Percentiles rank a stretch among this genome's conserved stretches.
Evolutionary conservation across 1,284 basidiomycete genomes (phyloP).

Genomic region (Rhodotorula sp.): DNA sequence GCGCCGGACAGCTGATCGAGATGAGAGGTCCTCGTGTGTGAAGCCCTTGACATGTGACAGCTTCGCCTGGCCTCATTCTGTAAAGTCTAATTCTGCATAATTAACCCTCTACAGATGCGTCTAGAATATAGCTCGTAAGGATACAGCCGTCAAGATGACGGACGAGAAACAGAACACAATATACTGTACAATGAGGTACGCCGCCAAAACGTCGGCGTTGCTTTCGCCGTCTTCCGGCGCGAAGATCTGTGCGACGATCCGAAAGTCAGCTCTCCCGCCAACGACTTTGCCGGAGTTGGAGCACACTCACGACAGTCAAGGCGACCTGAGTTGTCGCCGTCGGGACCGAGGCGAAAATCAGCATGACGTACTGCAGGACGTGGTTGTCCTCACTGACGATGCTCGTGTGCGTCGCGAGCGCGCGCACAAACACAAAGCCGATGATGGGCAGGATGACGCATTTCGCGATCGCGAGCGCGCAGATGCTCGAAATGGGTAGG

Average conservation of each 20-base stretch:
- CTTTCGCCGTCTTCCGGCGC: slow-evolving; percentile 12
- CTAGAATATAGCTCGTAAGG: slow-evolving; percentile 30
- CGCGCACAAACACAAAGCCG: slow-evolving; percentile 64
- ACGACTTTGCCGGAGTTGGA: not conserved
- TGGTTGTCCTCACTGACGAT: slow-evolving; percentile 61
- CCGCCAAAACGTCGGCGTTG: slow-evolving; percentile 6
- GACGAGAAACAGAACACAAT: slow-evolving; percentile 29
- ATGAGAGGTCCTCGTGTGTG: too few species aligned
- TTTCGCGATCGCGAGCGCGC: slow-evolving; percentile 61
- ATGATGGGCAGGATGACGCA: slow-evolving; percentile 68
- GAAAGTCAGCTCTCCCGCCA: not conserved
- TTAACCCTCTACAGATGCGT: not conserved
- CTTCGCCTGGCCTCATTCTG: too few species aligned
- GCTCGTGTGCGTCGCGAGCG: slow-evolving; percentile 52
- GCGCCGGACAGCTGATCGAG: too few species aligned
- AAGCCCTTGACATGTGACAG: not conserved
- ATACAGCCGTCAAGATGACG: slow-evolving; percentile 37
- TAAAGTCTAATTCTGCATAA: too few species aligned
- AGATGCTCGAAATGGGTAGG: slow-evolving; percentile 67
- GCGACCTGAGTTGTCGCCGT: slow-evolving; percentile 28
- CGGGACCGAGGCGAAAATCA: slow-evolving; percentile 30
- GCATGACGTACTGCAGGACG: slow-evolving; percentile 63
- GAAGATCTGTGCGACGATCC: slow-evolving; percentile 4
- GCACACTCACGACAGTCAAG: slow-evolving; percentile 16
- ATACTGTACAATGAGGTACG: slow-evolving; percentile 22